Evolutionary conservation across 2,329 filamentous ascomycete species (phyloP), one percentile per base, ranked within the genome.

Genomic region (Colletotrichum magnum): DNA sequence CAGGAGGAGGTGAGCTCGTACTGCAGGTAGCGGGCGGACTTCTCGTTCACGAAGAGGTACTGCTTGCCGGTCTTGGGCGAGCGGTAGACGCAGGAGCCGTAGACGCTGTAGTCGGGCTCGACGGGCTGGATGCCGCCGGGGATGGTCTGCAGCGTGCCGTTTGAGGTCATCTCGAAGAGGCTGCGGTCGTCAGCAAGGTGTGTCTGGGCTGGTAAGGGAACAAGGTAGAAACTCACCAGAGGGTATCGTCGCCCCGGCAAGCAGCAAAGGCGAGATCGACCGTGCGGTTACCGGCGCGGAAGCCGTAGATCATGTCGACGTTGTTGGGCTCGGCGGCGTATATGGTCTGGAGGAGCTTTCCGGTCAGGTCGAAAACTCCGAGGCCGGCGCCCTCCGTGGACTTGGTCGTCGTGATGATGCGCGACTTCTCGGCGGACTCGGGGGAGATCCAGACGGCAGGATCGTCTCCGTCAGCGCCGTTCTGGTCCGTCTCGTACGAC

Each of bases 41-140:
- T 88, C 58, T 84, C 82, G 71, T 88, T 88, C 69, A 87, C 85
- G 59, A 88, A 88, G 24, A 88, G 81, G 64, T 87, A 87, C 47
- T 87, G 83, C 71, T 84, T 86, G 26, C 80, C 81, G 0, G 81
- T 83, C 39, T 75, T 82, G 6, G 74, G 78, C 1, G 86, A 88
- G 15, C 76, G 82, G 74, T 87, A 88, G 28, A 81, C 81, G 70
- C 83, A 88, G 6, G 85, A 88, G 16, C 86, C 86, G 73, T 88
- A 87, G 50, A 86, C 83, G 1, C 79, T 77, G 71, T 84, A 87
- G 68, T 81, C 80, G 0, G 81, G 74, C 2, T 82, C 80, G 0
- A 83, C 82, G 0, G 82, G 77, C n/a, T 88, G 86, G 6, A 74
- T 75, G 15, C 85, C 85, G 1, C 85, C 85, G 2, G 80, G 52